Base-by-base conservation (phyloP, 352 stramenopile species). In the Globisporangium ultimum region DNA sequence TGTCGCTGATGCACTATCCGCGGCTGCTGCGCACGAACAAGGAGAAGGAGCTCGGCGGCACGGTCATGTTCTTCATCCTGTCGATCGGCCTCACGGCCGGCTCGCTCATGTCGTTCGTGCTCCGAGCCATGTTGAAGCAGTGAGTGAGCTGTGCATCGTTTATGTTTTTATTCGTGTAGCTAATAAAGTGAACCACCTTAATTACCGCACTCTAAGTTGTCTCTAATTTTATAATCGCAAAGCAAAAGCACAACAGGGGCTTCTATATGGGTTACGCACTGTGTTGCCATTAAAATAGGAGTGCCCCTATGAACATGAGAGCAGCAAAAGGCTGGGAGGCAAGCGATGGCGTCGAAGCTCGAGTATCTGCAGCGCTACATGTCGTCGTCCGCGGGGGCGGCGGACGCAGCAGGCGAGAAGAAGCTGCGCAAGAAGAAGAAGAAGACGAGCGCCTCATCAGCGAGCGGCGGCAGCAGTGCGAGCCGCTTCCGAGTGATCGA, bases 361-460 rank as follows among this genome's bases (percentile, higher is more conserved):
- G 84, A 87, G 67, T 90, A 90, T 54, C 51, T 93, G 45, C 80
- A 91, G 79, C 79, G 80, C 34, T 93, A 93, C 60, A 80, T 91
- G 78, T 69, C 74, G 21, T 32, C 24, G 24, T 32, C 24, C 24
- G 24, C 24, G 24, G 53, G 45, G 36, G 58, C 60, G 43, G 41
- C 42, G 54, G 71, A 70, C 41, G 63, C 57, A 40, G 60, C 65
- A 40, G 60, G 67, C 11, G 79, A 71, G 24, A 89, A 87, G 75
- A 89, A 72, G 58, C 76, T 58, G n/a, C 53, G 54, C 21, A 75
- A 66, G 55, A 87, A 89, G 59, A 90, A 78, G 67, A 66, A 69
- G 47, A 82, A 82, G 66, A 75, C 67, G 24, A 5, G 2, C 2
- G 5, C 24, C 24, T 2, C 24, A 20, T 22, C 60, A 6, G 70